phyloP scores from a whole-genome alignment of 371 early-diverging fungal species.

The Batrachochytrium dendrobatidis region DNA sequence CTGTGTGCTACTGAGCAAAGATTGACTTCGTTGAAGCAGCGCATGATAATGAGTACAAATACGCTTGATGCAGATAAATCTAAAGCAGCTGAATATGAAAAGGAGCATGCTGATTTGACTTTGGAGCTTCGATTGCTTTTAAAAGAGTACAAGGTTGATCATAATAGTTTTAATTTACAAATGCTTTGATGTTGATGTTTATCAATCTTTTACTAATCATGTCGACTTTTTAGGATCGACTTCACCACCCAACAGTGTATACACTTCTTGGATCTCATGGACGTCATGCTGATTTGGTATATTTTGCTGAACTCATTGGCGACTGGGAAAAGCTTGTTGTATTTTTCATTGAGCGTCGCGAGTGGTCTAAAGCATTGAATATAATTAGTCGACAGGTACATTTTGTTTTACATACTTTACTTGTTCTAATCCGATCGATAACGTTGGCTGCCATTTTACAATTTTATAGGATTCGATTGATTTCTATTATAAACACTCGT shows the following conservation, averaged over 20 bases:
- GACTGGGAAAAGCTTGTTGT: conserved; percentile 76
- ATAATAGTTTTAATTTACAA: too few relatives aligned
- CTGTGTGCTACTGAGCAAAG: conserved; percentile 1
- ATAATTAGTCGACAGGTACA: conserved; percentile 59
- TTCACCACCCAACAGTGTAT: conserved; percentile 5
- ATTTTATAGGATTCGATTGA: conserved; percentile 52
- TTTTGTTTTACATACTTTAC: not conserved
- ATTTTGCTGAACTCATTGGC: conserved; percentile 67
- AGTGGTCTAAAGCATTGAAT: conserved; percentile 66
- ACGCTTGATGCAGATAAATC: too few relatives aligned
- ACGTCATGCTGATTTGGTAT: conserved; percentile 62
- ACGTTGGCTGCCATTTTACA: not conserved
- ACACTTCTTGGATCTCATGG: conserved; percentile 62
- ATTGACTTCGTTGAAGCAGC: not conserved
- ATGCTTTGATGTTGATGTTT: too few relatives aligned
- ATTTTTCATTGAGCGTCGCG: conserved; percentile 67
- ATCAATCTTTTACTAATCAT: too few relatives aligned
- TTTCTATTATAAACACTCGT: conserved; percentile 78
- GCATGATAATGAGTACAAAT: too few relatives aligned
- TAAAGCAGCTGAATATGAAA: too few relatives aligned
- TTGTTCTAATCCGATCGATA: not conserved
- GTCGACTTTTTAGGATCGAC: conserved; percentile 1
- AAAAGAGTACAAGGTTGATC: not conserved
- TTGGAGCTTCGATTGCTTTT: not conserved
- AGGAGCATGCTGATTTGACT: not conserved